Evolutionary conservation across 2,329 filamentous ascomycete genomes (phyloP).

Genomic region (Calycina herbarum): DNA sequence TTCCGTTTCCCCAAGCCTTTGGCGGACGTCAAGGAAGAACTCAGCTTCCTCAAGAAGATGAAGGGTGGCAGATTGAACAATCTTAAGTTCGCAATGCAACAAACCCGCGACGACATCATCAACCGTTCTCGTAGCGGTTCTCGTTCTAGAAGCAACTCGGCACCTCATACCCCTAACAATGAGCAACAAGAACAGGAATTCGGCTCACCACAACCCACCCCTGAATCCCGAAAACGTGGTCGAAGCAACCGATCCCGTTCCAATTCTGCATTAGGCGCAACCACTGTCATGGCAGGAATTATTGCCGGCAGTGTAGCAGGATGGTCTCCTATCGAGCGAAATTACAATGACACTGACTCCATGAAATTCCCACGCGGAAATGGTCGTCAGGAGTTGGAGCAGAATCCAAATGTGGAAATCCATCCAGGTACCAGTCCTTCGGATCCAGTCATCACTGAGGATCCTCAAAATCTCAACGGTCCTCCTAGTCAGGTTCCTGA

Average conservation of each 20-base stretch:
- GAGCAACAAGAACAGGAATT: constrained; percentile 52
- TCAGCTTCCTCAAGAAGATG: constrained; percentile 76
- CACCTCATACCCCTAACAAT: constrained; percentile 62
- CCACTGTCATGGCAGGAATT: constrained; percentile 80
- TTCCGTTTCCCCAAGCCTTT: constrained; percentile 72
- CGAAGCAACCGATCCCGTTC: constrained; percentile 62
- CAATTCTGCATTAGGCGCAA: constrained; percentile 71
- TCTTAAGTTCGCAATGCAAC: constrained; percentile 74
- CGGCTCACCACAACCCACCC: constrained; percentile 52
- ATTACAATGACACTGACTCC: constrained; percentile 33
- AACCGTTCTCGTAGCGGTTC: constrained; percentile 63
- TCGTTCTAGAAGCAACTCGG: constrained; percentile 60
- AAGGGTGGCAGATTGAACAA: constrained; percentile 82
- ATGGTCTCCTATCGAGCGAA: constrained; percentile 73
- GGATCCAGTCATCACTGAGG: constrained; percentile 47
- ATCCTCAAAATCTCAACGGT: constrained; percentile 35
- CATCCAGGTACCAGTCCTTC: constrained; percentile 50
- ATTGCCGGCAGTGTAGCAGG: constrained; percentile 75
- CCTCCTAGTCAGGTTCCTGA: constrained; percentile 36
- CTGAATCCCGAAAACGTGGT: constrained; percentile 63
- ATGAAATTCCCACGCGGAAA: constrained; percentile 34
- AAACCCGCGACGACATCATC: constrained; percentile 70
- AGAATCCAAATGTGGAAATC: constrained; percentile 45
- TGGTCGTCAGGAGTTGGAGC: constrained; percentile 41
- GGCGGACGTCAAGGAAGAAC: constrained; percentile 75